Base-by-base conservation (phyloP, 257 asterid genomes). In the Agastache rugosa region DNA sequence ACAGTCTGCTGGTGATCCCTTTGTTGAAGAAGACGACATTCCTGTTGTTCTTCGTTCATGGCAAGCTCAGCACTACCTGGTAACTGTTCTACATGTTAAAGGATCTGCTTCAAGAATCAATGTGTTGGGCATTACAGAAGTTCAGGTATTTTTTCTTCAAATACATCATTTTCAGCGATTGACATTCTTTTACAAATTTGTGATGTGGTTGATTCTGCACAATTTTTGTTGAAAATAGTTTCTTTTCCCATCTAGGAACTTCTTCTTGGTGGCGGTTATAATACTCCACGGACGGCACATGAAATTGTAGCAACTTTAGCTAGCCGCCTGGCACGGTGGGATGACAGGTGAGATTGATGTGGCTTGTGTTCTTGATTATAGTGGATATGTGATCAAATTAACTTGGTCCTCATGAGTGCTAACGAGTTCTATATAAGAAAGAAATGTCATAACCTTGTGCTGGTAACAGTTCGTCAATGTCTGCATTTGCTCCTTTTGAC, bases 251-350 rank as follows among this genome's bases (percentile, higher is more conserved):
- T 61, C 47, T 74, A 92, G 97, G 98, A 94, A 79, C 85, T 87
- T 58, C 98, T 94, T 67, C 83, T 86, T 61, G 97, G 85, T 54
- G 99, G 98, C 56, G 91, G 96, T 78, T 82, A 74, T 67, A 89
- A 82, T 83, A 77, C 97, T n/a, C 99, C 99, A 31, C 84, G 87
- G 81, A 86, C 96, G 48, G 82, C 78, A 47, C 98, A 92, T 80
- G 97, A 89, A 71, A 81, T 94, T 19, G 80, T 89, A 55, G 97
- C 97, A 75, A 72, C 79, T 77, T 81, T 94, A 82, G 92, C 97
- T 79, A 45, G 83, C 78, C 98, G 97, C 74, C 85, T 92, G 64
- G 98, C 99, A 48, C 93, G 98, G 41, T 94, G 99, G 99, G 99
- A 94, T 87, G 98, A 94, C 83, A 90, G 99, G 98, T 94, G 77